phyloP scores from a whole-genome alignment of 169 alveolate species.

The Plasmodium relictum region DNA sequence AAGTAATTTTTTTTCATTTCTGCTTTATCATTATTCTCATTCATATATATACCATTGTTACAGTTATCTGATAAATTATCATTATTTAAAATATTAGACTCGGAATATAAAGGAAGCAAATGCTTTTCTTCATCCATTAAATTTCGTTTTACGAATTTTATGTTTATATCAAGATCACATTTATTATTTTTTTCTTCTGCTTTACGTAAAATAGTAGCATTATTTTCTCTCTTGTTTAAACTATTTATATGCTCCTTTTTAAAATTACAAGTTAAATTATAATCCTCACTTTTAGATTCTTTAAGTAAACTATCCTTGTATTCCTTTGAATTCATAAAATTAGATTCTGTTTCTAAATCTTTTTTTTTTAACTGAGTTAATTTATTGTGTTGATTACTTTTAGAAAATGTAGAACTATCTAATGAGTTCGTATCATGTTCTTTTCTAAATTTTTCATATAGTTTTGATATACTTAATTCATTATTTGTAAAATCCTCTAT shows the following conservation, averaged over 20 bases:
- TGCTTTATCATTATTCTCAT: neutral
- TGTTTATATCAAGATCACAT: constrained; percentile 10
- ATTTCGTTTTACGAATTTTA: constrained; percentile 25
- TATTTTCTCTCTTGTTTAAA: neutral
- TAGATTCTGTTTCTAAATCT: neutral
- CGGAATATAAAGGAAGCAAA: constrained; percentile 9
- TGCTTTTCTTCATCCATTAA: constrained; percentile 51
- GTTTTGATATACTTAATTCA: neutral
- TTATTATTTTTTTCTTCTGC: neutral
- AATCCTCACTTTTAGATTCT: neutral
- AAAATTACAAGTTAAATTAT: neutral
- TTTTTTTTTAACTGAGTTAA: neutral
- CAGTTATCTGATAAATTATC: neutral
- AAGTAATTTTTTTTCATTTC: neutral
- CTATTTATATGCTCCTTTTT: neutral
- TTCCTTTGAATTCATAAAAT: neutral
- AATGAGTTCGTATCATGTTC: neutral
- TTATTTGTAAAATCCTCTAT: neutral
- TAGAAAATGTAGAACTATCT: neutral
- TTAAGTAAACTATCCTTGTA: neutral
- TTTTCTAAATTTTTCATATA: neutral
- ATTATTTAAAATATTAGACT: constrained; percentile 8
- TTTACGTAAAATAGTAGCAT: neutral
- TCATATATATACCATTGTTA: neutral
- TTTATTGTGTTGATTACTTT: neutral